Conservation (phyloP, 2,329 filamentous ascomycete genomes). For the Pseudocercospora crystallina region DNA sequence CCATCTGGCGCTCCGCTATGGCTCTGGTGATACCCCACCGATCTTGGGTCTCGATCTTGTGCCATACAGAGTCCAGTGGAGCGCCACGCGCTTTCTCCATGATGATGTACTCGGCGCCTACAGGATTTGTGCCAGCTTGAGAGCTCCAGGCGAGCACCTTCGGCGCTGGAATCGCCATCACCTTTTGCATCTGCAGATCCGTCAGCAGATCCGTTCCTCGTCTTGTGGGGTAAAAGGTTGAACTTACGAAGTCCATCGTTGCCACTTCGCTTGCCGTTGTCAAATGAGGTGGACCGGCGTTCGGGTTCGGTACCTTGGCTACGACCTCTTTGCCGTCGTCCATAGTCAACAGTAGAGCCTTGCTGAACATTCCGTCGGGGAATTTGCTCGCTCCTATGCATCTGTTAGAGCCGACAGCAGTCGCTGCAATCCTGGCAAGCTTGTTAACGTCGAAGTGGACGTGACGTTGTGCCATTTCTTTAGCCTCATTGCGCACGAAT, state of each 20-base stretch:
- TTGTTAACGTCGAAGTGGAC: constrained; percentile 34
- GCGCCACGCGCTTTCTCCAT: constrained; percentile 28
- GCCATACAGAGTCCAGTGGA: too few relatives aligned
- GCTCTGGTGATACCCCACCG: too few relatives aligned
- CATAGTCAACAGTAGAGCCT: constrained; percentile 38
- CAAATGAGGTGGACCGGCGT: constrained; percentile 36
- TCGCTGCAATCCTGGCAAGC: constrained; percentile 29
- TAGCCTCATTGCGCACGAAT: constrained; percentile 14
- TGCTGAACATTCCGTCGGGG: constrained; percentile 39
- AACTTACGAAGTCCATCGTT: constrained; percentile 34
- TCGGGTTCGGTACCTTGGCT: constrained; percentile 40
- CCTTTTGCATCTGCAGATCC: constrained; percentile 10
- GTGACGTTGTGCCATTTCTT: constrained; percentile 13
- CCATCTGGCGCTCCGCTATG: too few relatives aligned
- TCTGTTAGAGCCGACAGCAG: constrained; percentile 26
- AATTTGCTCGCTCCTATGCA: constrained; percentile 33
- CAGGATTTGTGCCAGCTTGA: constrained; percentile 8
- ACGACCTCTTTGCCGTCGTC: constrained; percentile 37
- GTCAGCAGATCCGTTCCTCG: too few relatives aligned
- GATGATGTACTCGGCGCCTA: constrained; percentile 29
- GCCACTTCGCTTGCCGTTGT: constrained; percentile 42
- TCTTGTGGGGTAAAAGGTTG: background rate
- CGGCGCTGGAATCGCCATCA: constrained; percentile 22
- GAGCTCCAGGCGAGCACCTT: constrained; percentile 23
- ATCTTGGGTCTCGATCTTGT: too few relatives aligned